Evolutionary conservation across 805 yeast genomes (phyloP), one percentile per base, ranked within the genome.

Genomic region (Ogataea ramenticola): DNA sequence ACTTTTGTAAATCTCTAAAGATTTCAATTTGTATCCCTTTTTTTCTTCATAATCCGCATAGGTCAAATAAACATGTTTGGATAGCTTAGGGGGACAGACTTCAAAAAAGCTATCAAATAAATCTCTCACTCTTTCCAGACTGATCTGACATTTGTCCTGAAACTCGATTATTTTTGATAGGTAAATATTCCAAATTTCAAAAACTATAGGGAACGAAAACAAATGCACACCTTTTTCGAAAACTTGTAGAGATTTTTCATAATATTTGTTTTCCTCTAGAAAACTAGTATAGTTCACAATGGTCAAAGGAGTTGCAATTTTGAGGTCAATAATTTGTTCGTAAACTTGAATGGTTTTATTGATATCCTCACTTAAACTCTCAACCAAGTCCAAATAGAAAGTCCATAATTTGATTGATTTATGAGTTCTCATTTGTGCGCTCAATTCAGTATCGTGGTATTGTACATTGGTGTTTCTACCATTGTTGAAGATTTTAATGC

Each of bases 101-200:
- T 65, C 67, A 4, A 86, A 51, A 5, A 88, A 74, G 37, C 79
- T 77, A 40, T 87, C 96, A 63, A 86, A 89, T 15, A 84, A 54
- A 45, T 86, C 95, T 32, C 96, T 66, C 6, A 85, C 62, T 48
- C 82, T 62, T 49, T 82, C 88, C 2, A 65, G 44, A 2, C 68
- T 61, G 20, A 74, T 49, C 11, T 63, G 50, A 14, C 59, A 52
- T 36, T 64, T 67, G 1, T 44, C 32, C 39, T 52, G 54, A 21
- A 48, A 47, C 42, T 57, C 52, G 3, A 81, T 49, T 0, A 78
- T 72, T 43, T 75, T 78, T 0, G 72, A 61, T 29, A 89, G 57
- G 58, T 88, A 90, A 10, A 74, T 64, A 43, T 73, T 76, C 90
- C 91, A 87, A 16, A 89, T 68, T 51, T 86, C 86, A 52, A 72